Evolutionary conservation across 495 filamentous ascomycete species (phyloP).

Genomic region (Penicillium manginii): DNA sequence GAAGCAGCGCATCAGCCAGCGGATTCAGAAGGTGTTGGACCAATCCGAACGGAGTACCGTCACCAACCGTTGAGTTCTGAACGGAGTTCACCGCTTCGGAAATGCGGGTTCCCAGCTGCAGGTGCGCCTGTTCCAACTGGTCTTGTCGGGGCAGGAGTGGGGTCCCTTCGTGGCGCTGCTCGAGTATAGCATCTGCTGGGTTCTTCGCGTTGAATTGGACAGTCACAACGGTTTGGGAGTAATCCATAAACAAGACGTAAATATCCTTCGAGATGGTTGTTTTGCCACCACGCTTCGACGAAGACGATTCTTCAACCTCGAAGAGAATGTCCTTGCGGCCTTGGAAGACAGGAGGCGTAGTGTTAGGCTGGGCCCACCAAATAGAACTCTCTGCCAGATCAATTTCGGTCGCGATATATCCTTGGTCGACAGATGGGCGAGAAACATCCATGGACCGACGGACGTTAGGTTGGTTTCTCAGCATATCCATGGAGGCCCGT

Average conservation of each 20-base stretch:
- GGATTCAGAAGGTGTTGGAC: conserved; percentile 77
- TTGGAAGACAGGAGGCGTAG: conserved; percentile 78
- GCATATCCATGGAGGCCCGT: conserved; percentile 73
- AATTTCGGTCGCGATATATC: conserved; percentile 84
- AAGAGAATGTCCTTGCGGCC: conserved; percentile 81
- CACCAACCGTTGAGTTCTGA: conserved; percentile 79
- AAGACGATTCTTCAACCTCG: conserved; percentile 78
- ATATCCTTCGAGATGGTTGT: conserved; percentile 75
- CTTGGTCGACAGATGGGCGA: conserved; percentile 69
- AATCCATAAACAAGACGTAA: conserved; percentile 88
- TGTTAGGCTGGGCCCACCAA: conserved; percentile 81
- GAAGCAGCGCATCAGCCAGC: conserved; percentile 72
- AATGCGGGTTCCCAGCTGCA: conserved; percentile 75
- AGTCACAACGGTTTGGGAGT: conserved; percentile 90
- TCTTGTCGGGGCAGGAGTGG: conserved; percentile 88
- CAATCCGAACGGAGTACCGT: conserved; percentile 77
- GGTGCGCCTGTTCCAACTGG: conserved; percentile 83
- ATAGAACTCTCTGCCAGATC: conserved; percentile 71
- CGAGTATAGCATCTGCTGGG: conserved; percentile 68
- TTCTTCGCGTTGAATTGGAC: conserved; percentile 79
- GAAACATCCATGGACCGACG: conserved; percentile 76
- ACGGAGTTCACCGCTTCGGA: conserved; percentile 66
- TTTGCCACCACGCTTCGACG: conserved; percentile 68
- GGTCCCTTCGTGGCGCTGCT: conserved; percentile 87
- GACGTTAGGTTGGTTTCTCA: conserved; percentile 49